These are phyloP conservation scores for Eimeria brunetti DNA, from an alignment of 169 alveolate genomes.

Conservation along the genomic window DNA sequence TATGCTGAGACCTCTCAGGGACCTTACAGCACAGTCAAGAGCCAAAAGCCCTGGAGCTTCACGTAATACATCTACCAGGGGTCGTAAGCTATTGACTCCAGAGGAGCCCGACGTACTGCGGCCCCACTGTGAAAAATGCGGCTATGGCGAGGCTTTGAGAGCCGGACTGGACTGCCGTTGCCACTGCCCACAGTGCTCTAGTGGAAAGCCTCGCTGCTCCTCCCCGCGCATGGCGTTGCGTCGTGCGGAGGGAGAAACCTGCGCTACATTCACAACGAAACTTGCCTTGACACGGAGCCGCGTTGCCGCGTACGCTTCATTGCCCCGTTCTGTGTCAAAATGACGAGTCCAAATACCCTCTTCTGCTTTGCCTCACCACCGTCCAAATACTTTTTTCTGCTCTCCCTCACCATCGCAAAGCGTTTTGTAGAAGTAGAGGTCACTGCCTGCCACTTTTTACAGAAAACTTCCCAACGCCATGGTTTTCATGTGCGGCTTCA, in stretches of 20 bases:
- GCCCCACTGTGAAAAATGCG: conserved; percentile 71
- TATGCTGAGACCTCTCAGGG: conserved; percentile 8
- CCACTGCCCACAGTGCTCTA: conserved; percentile 61
- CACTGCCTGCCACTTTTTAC: background rate
- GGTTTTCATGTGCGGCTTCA: background rate
- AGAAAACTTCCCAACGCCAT: background rate
- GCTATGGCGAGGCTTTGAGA: conserved; percentile 63
- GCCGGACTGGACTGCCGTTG: conserved; percentile 75
- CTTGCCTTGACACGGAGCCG: conserved; percentile 73
- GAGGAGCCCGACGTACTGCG: conserved; percentile 68
- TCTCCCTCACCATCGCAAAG: background rate
- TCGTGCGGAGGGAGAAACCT: conserved; percentile 49
- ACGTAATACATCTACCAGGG: background rate
- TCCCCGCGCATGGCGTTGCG: conserved; percentile 76
- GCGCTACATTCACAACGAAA: conserved; percentile 45
- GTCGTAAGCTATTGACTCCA: conserved; percentile 37
- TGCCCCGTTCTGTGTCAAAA: background rate
- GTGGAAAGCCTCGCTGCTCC: conserved; percentile 73
- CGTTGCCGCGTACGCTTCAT: conserved; percentile 8
- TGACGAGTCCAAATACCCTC: background rate
- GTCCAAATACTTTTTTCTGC: too few species aligned
- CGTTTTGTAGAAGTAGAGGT: background rate
- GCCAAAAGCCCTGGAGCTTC: background rate
- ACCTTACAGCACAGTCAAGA: background rate
- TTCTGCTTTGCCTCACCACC: too few species aligned